Evolutionary conservation across 2,329 filamentous ascomycete genomes (phyloP), one percentile per base, ranked within the genome.

Genomic region (Aspergillus sojae): DNA sequence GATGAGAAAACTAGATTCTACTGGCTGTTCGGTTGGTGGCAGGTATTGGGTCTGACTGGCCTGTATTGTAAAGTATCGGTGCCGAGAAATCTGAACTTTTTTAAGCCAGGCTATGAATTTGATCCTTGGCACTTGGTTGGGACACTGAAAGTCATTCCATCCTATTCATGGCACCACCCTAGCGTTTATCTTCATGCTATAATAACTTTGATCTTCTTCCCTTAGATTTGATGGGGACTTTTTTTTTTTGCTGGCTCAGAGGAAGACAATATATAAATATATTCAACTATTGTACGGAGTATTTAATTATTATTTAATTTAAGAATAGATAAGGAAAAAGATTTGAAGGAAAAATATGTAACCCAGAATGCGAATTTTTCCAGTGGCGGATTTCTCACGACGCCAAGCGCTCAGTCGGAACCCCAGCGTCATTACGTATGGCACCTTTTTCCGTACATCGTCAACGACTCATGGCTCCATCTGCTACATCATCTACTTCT

Each of bases 371-470:
- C 19, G 16, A 32, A 52, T 32, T 32, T 41, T 53, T 34, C 52
- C 21, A 39, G 52, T 55, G 52, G 52, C 52, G 52, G 52, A 55
- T 41, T 55, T 55, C 21, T n/a, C 52, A 55, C 16, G 21, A 16
- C 23, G 52, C 52, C 34, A 55, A 55, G 52, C 52, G 26, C 16
- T n/a, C 52, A 55, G n/a, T 30, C 11, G 46, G 28, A 28, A 48
- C 4, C 48, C 30, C 52, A 54, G 52, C 11, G 52, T 36, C 30
- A 54, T 34, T 54, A 54, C 52, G 30, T 41, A 36, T n/a, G 52
- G 52, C 36, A 21, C 21, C 32, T 55, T 55, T 55, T 55, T 55
- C 52, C 52, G 52, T 55, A 21, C 21, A 55, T 39, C 36, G 52
- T 55, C 10, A 21, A 21, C 52, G 52, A 39, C 14, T 39, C 34